Conservation (phyloP, 306 rosid species). For the Casuarina glauca region DNA sequence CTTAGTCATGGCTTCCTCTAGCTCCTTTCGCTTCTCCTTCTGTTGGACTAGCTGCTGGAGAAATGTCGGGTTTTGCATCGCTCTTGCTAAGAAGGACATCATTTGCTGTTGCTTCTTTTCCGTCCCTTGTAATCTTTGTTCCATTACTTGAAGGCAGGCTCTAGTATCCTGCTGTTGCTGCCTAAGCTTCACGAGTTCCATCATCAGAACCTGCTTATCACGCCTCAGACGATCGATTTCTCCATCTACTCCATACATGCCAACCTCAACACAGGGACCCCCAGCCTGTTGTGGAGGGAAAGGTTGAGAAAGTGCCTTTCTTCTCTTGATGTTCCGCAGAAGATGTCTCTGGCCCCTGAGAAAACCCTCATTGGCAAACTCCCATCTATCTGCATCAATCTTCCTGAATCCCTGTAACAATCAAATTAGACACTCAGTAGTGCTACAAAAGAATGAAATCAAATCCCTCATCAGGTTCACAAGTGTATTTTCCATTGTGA, state of each 20-base stretch:
- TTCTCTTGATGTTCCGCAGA: slow-evolving; percentile 65
- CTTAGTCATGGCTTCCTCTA: slow-evolving; percentile 64
- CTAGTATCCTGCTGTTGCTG: slow-evolving; percentile 67
- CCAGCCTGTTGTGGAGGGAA: slow-evolving; percentile 39
- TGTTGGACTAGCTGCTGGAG: slow-evolving; percentile 58
- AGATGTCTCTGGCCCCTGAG: slow-evolving; percentile 63
- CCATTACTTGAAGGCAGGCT: slow-evolving; percentile 60
- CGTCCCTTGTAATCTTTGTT: slow-evolving; percentile 62
- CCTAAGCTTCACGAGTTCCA: slow-evolving; percentile 74
- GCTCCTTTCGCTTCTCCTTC: slow-evolving; percentile 54
- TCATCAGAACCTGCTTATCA: slow-evolving; percentile 56
- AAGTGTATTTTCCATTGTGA: background rate
- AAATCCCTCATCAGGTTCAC: background rate
- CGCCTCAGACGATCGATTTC: slow-evolving; percentile 62
- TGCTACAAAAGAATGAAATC: background rate
- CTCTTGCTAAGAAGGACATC: slow-evolving; percentile 87
- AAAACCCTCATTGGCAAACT: slow-evolving; percentile 83
- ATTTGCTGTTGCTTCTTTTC: slow-evolving; percentile 75
- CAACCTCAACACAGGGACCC: slow-evolving; percentile 49
- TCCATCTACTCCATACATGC: slow-evolving; percentile 48
- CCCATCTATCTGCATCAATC: slow-evolving; percentile 81
- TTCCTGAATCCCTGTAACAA: slow-evolving; percentile 79
- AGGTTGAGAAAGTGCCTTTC: slow-evolving; percentile 53
- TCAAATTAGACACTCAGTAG: slow-evolving; percentile 18
- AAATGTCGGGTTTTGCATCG: slow-evolving; percentile 69